A percentile compares a stretch with the other conserved stretches of the same genome.
These are phyloP conservation scores for Acer saccharum DNA, from an alignment of 345 rosid genomes.

Conservation along the genomic window DNA sequence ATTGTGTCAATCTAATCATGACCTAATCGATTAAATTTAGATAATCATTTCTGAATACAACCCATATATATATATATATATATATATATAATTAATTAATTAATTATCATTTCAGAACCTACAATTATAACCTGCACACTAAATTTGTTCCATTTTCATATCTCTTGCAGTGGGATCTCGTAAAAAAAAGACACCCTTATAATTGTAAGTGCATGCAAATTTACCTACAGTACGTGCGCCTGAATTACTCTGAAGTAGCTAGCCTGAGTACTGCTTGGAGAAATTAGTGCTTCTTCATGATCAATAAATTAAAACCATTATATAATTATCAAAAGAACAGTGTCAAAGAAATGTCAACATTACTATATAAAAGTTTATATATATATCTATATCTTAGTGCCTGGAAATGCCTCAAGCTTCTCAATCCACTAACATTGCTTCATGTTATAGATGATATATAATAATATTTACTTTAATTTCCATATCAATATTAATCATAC, in stretches of 20 bases:
- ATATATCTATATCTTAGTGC: not conserved
- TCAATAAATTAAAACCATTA: not conserved
- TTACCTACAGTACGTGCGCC: not conserved
- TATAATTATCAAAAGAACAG: not conserved
- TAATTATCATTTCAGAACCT: too few species aligned
- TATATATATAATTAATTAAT: too few species aligned
- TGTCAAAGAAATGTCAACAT: not conserved
- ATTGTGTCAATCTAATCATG: not conserved
- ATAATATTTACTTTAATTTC: not conserved
- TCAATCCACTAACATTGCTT: slow-evolving; percentile 23
- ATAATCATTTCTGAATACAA: too few species aligned
- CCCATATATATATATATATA: too few species aligned
- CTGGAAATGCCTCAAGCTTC: not conserved
- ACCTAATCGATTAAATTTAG: too few species aligned
- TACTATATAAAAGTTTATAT: not conserved
- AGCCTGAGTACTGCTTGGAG: not conserved
- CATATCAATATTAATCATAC: not conserved
- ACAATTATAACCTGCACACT: too few species aligned
- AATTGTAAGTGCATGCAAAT: not conserved
- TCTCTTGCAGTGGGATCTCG: not conserved
- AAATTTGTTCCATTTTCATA: too few species aligned
- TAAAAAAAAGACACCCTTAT: not conserved
- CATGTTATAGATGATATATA: not conserved
- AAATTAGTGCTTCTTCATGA: not conserved
- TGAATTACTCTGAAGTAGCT: not conserved